These are phyloP conservation scores for Chrysoporthe cubensis DNA, from an alignment of 2,329 filamentous ascomycete genomes.

Conservation along the genomic window DNA sequence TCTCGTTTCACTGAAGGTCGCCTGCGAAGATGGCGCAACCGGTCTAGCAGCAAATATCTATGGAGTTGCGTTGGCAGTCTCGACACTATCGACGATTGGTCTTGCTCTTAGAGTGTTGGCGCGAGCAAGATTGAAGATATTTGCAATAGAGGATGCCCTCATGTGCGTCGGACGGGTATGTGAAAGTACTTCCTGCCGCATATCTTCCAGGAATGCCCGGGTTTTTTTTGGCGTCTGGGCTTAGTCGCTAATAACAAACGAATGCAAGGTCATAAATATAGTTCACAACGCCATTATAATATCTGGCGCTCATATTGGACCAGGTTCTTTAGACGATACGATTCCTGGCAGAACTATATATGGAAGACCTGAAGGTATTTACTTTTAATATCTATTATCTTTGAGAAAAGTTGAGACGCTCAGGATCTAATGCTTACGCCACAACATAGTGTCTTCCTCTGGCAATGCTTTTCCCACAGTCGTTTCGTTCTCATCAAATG, in stretches of 20 bases:
- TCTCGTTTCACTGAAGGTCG: background rate
- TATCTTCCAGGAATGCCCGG: background rate
- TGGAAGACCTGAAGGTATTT: background rate
- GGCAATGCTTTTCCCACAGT: constrained; percentile 30
- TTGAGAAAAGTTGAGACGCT: background rate
- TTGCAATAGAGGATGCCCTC: constrained; percentile 25
- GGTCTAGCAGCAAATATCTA: constrained; percentile 10
- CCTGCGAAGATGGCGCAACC: constrained; percentile 10
- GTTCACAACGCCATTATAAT: constrained; percentile 27
- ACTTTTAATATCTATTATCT: background rate
- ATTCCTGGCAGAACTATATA: background rate
- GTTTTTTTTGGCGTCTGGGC: background rate
- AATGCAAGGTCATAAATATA: constrained; percentile 28
- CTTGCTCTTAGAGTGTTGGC: constrained; percentile 9
- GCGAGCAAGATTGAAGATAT: constrained; percentile 9
- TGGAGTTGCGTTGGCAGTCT: constrained; percentile 6
- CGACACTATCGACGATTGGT: constrained; percentile 13
- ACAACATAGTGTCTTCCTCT: constrained; percentile 18
- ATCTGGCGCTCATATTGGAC: constrained; percentile 34
- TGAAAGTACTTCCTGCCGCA: background rate
- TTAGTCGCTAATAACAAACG: background rate
- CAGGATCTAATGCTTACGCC: background rate
- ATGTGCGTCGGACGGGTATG: constrained; percentile 30
- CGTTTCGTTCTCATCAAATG: constrained; percentile 29
- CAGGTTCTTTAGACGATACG: constrained; percentile 18